Percentiles rank a stretch among this genome's conserved stretches.
phyloP scores from a whole-genome alignment of 1,284 basidiomycete genomes.

The Caloboletus inedulis region DNA sequence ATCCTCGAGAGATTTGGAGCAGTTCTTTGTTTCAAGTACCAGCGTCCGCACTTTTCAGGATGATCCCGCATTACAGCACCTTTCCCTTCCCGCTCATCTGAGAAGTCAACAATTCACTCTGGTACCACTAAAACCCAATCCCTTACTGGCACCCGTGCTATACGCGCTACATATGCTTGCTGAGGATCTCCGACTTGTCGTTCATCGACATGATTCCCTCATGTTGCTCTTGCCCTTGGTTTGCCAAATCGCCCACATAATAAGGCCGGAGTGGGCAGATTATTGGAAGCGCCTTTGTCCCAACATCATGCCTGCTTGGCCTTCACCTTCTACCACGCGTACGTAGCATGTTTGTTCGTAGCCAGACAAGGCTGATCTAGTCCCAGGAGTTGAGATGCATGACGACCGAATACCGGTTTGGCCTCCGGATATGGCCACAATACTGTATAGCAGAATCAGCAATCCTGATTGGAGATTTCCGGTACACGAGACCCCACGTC shows the following conservation, averaged over 20 bases:
- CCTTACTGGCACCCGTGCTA: conserved; percentile 50
- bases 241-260: conserved; percentile 60
- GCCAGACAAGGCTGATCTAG: conserved; percentile 6
- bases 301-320: conserved; percentile 54
- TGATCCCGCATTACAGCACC: conserved; percentile 50
- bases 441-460: conserved; percentile 61
- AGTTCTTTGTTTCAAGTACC: conserved; percentile 36
- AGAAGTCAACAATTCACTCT: conserved; percentile 27
- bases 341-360: conserved; percentile 20
- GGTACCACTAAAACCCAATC: conserved; percentile 35
- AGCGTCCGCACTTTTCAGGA: conserved; percentile 50
- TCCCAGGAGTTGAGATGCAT: conserved; percentile 42
- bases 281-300: conserved; percentile 83
- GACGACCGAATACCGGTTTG: conserved; percentile 68
- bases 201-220: conserved; percentile 55
- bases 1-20: conserved; percentile 25
- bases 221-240: conserved; percentile 62
- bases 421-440: conserved; percentile 64
- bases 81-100: conserved; percentile 41
- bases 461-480: conserved; percentile 64
- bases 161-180: conserved; percentile 75
- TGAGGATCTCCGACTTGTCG: conserved; percentile 61
- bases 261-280: conserved; percentile 81
- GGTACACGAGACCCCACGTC: conserved; percentile 48
- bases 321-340: conserved; percentile 45